These are phyloP conservation scores for Eruca vesicaria DNA, from an alignment of 441 rosid species.

Conservation along the genomic window DNA sequence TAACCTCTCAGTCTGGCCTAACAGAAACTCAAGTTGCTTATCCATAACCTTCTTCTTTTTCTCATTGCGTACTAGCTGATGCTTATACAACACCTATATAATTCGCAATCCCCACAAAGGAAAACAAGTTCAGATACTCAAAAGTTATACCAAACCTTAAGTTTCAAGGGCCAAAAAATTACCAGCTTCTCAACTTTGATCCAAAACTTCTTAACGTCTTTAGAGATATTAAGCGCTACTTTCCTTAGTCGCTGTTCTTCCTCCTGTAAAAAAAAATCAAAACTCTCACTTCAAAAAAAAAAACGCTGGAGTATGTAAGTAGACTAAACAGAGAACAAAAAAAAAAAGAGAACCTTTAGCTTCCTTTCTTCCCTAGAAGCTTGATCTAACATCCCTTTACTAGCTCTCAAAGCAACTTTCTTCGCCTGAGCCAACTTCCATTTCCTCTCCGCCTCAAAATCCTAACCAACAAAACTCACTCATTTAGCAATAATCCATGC, in stretches of 20 bases:
- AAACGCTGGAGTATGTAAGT: not conserved
- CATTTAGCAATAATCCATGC: constrained; percentile 36
- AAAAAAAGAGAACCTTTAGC: constrained; percentile 63
- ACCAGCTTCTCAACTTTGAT: constrained; percentile 97
- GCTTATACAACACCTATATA: constrained; percentile 90
- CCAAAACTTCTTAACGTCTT: constrained; percentile 99
- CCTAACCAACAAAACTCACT: constrained; percentile 48
- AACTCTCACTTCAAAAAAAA: not conserved
- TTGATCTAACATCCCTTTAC: constrained; percentile 96
- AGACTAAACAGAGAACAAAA: not conserved
- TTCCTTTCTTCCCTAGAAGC: constrained; percentile 94
- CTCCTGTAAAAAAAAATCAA: constrained; percentile 66
- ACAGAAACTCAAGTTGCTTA: constrained; percentile 94
- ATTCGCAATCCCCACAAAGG: constrained; percentile 8
- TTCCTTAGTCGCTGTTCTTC: constrained; percentile 90
- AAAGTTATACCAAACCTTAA: constrained; percentile 3
- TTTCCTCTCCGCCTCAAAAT: constrained; percentile 98
- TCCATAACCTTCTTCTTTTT: constrained; percentile 97
- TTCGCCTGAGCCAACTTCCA: constrained; percentile 98
- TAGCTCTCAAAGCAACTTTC: constrained; percentile 92
- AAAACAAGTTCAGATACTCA: constrained; percentile 20
- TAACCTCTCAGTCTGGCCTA: constrained; percentile 99
- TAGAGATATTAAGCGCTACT: constrained; percentile 88
- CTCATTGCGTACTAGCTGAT: constrained; percentile 93
- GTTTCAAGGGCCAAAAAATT: constrained; percentile 30